Conservation (phyloP, 257 asterid genomes). For the Solanum rostratum region DNA sequence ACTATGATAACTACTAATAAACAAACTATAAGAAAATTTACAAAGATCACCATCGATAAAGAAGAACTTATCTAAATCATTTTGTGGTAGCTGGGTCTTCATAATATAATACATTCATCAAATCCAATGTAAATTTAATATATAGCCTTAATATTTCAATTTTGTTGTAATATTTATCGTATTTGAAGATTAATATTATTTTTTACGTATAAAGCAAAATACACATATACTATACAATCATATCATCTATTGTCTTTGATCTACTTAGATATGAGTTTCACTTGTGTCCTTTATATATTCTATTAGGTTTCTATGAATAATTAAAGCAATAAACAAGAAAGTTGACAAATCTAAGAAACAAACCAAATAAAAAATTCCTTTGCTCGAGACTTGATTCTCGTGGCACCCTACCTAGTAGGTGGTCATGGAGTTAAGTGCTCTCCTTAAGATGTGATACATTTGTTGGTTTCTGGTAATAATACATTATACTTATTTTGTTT, state of each 20-base stretch:
- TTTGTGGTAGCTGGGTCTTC: no score
- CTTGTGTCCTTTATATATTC: not conserved
- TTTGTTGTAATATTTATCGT: not conserved
- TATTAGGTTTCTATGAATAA: not conserved
- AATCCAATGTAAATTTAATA: not conserved
- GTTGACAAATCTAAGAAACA: not conserved
- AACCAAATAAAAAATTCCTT: no score
- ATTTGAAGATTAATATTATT: not conserved
- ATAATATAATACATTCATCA: not conserved
- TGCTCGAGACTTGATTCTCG: no score
- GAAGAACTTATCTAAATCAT: no score
- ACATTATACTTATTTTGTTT: no score
- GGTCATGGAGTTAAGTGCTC: no score
- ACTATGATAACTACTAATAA: no score
- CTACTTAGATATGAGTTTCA: not conserved
- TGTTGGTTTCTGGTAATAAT: no score
- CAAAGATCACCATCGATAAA: no score
- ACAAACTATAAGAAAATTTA: no score
- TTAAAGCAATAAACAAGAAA: not conserved
- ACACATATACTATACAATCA: not conserved
- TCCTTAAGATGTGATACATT: no score
- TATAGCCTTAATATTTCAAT: not conserved
- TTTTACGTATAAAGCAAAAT: not conserved
- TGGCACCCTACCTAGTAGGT: no score
- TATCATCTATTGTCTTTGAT: not conserved